These are phyloP conservation scores for Fusarium decemcellulare DNA, from an alignment of 2,329 filamentous ascomycete species.

Conservation along the genomic window DNA sequence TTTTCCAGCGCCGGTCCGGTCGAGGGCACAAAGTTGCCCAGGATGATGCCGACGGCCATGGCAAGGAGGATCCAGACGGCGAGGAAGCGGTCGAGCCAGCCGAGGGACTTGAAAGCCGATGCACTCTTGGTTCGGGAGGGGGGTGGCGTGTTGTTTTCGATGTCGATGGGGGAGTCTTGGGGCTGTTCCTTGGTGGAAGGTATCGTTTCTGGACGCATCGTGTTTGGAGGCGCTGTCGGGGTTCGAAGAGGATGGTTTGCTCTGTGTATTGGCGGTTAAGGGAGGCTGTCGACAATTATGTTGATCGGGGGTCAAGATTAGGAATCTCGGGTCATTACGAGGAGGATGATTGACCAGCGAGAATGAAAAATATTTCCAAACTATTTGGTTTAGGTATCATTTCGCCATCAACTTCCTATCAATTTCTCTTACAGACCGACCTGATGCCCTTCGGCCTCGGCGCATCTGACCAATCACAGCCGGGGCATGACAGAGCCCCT, in stretches of 20 bases:
- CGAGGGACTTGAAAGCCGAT: constrained; percentile 68
- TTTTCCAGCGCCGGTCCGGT: constrained; percentile 75
- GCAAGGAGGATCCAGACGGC: constrained; percentile 83
- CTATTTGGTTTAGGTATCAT: background rate
- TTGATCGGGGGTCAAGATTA: too few species aligned
- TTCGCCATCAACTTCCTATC: constrained; percentile 8
- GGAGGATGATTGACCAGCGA: too few species aligned
- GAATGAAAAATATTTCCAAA: background rate
- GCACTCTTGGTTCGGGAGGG: background rate
- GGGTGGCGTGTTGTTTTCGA: constrained; percentile 15
- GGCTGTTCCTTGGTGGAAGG: constrained; percentile 10
- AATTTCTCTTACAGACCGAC: background rate
- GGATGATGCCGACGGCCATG: constrained; percentile 81
- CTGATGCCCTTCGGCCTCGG: background rate
- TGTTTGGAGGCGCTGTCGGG: background rate
- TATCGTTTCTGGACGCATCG: background rate
- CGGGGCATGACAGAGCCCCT: constrained; percentile 42
- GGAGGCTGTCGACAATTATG: too few species aligned
- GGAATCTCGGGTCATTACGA: too few species aligned
- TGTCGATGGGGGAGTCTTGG: constrained; percentile 8
- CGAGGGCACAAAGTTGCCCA: constrained; percentile 80
- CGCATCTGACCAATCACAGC: constrained; percentile 32
- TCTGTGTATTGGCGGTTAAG: background rate
- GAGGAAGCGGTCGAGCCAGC: constrained; percentile 74
- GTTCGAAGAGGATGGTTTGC: background rate